Percentiles rank a stretch among this genome's conserved stretches.
Evolutionary conservation across 148 eudicot species (phyloP).

Genomic region (Nepenthes gracilis): DNA sequence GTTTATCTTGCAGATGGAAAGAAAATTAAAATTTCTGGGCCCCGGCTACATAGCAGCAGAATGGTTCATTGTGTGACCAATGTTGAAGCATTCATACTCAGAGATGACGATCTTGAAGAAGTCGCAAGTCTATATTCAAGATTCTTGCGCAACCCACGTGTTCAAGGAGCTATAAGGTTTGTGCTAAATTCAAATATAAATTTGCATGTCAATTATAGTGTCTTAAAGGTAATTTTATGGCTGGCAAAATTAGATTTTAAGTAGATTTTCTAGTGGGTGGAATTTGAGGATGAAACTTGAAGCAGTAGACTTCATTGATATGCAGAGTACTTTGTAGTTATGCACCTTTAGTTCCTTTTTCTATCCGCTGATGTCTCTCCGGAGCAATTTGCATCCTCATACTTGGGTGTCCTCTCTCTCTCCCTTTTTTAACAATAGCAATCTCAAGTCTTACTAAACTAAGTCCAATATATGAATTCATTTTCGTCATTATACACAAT

Average conservation of each 20-base stretch:
- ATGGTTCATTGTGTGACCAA: conserved; percentile 50
- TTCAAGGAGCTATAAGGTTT: conserved; percentile 67
- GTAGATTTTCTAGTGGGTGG: background rate
- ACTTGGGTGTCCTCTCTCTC: too few species aligned
- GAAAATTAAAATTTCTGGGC: conserved; percentile 35
- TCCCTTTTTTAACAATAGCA: too few species aligned
- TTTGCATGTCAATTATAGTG: background rate
- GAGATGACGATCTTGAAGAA: conserved; percentile 58
- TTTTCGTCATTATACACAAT: too few species aligned
- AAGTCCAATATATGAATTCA: too few species aligned
- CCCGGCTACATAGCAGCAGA: conserved; percentile 44
- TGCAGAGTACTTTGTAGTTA: background rate
- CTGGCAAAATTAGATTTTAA: background rate
- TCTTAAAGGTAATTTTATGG: background rate
- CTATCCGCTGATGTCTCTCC: too few species aligned
- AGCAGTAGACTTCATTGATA: background rate
- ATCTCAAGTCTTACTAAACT: too few species aligned
- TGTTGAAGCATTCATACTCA: conserved; percentile 65
- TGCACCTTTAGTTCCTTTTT: background rate
- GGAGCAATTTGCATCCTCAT: too few species aligned
- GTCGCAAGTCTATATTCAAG: conserved; percentile 59
- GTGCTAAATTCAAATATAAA: background rate
- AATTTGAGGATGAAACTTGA: background rate
- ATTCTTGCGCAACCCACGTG: conserved; percentile 53
- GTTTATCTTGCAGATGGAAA: conserved; percentile 32